Evolutionary conservation across 345 rosid genomes (phyloP), one percentile per base, ranked within the genome.

Genomic region (Hibiscus syriacus): DNA sequence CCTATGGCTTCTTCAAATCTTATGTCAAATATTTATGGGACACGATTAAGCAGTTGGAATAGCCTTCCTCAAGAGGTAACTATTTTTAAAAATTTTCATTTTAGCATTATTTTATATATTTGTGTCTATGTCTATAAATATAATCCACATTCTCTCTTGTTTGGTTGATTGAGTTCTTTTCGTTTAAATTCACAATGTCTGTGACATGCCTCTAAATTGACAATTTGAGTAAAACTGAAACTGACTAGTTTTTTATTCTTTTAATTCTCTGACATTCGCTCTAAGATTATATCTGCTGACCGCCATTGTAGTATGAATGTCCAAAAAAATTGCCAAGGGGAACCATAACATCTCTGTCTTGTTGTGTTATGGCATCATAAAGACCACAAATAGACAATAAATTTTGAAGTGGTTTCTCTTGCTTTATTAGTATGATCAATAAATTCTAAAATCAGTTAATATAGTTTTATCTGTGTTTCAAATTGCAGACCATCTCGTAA

Each of bases 1-100:
- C 96, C 98, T 55, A 90, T 92, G 98, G 96, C 92, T 70, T 91
- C 92, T 69, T 91, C 98, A 55, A 90, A 81, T 70, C 89, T 81
- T 27, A 82, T 90, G 64, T 81, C 98, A 46, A 86, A 81, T 76
- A 85, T 80, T 77, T 70, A 83, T 5, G 86, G 90, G 70, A 67
- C 85, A 50, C 83, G 91, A 68, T 72, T 90, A 72, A 82, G 90
- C 48, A 81, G 88, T 57, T 90, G 91, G 98, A 92, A 86, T 82
- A 87, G 89, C 66, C 80, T 85, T 77, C 87, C 87, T 14, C 87
- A 81, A 72, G 98, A 92, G 92, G 98, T 90, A 76, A 36, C 20
- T 75, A 11, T 29, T 19, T 71, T 7, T 66, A 69, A 2, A 4
- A 22, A 27, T 20, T 64, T 72, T 57, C 46, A 25, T 6, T 20